phyloP scores from a whole-genome alignment of 495 filamentous ascomycete genomes.

The Pyronema omphalodes region DNA sequence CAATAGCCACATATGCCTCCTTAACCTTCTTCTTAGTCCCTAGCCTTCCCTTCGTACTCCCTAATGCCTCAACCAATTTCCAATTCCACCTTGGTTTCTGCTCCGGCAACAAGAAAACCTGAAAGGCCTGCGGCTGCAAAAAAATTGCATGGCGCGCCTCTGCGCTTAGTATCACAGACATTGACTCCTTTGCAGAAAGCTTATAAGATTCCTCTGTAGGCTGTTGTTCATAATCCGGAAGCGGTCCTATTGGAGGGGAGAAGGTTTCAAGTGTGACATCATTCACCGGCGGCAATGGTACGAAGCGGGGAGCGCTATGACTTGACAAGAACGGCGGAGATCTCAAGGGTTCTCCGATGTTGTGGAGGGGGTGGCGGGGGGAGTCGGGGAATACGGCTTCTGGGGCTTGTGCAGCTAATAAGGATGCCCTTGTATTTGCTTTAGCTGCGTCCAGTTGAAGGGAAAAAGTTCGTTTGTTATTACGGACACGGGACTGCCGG shows the following conservation, averaged over 20 bases:
- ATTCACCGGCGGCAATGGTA: conserved; percentile 8
- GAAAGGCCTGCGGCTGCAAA: conserved; percentile 18
- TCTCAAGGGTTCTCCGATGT: too few relatives aligned
- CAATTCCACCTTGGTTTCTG: conserved; percentile 13
- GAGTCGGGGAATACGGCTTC: too few relatives aligned
- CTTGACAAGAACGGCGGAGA: too few relatives aligned
- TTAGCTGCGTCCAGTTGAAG: too few relatives aligned
- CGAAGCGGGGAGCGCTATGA: not conserved
- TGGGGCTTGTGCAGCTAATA: too few relatives aligned
- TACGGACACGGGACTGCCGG: too few relatives aligned
- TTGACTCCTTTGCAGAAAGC: conserved; percentile 19
- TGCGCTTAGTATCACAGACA: conserved; percentile 13
- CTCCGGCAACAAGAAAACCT: conserved; percentile 15
- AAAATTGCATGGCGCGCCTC: conserved; percentile 19
- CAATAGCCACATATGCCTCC: conserved; percentile 18
- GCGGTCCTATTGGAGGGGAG: conserved; percentile 6
- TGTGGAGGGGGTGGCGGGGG: too few relatives aligned
- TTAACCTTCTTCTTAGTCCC: conserved; percentile 20
- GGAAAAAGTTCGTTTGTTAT: too few relatives aligned
- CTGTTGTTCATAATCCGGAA: conserved; percentile 15
- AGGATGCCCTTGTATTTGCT: too few relatives aligned
- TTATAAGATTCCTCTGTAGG: conserved; percentile 17
- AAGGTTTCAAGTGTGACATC: conserved; percentile 13
- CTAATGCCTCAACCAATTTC: conserved; percentile 13
- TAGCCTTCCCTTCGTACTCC: conserved; percentile 14